Conservation (phyloP, 306 rosid species). For the Mucuna pruriens region DNA sequence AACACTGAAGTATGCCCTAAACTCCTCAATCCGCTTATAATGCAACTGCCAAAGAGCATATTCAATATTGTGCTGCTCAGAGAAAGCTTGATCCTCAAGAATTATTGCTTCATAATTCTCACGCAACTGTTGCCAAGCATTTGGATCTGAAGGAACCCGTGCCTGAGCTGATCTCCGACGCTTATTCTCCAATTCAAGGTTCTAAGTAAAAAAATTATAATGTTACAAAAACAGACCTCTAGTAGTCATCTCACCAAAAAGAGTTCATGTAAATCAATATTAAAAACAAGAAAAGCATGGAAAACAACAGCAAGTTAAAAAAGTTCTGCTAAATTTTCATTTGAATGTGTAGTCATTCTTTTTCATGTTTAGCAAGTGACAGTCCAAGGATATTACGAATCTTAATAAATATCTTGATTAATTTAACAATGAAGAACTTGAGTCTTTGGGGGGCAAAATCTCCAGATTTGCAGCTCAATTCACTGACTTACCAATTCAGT, state of each 20-base stretch:
- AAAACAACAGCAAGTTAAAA: not conserved
- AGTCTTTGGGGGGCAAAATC: not conserved
- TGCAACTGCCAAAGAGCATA: constrained; percentile 93
- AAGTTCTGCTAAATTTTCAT: not conserved
- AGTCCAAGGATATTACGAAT: not conserved
- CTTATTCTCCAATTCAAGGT: constrained; percentile 73
- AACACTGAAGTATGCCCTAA: constrained; percentile 72
- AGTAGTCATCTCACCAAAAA: not conserved
- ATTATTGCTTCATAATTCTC: constrained; percentile 92
- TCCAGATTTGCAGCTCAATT: not conserved
- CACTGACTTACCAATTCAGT: not conserved
- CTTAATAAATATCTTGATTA: not conserved
- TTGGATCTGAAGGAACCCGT: constrained; percentile 91
- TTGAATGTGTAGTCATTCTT: not conserved
- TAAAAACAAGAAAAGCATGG: not conserved
- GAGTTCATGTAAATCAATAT: not conserved
- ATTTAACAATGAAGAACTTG: not conserved
- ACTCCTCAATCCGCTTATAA: constrained; percentile 90
- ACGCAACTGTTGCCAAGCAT: constrained; percentile 93
- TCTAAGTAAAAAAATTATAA: constrained; percentile 48
- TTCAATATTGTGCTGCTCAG: constrained; percentile 81
- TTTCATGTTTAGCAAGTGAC: not conserved
- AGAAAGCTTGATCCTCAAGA: constrained; percentile 86
- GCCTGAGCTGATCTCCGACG: constrained; percentile 87
- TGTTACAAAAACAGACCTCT: not conserved